Evolutionary conservation across 108 stramenopile genomes (phyloP), one percentile per base, ranked within the genome.

Genomic region (Fistulifera pelliculosa): DNA sequence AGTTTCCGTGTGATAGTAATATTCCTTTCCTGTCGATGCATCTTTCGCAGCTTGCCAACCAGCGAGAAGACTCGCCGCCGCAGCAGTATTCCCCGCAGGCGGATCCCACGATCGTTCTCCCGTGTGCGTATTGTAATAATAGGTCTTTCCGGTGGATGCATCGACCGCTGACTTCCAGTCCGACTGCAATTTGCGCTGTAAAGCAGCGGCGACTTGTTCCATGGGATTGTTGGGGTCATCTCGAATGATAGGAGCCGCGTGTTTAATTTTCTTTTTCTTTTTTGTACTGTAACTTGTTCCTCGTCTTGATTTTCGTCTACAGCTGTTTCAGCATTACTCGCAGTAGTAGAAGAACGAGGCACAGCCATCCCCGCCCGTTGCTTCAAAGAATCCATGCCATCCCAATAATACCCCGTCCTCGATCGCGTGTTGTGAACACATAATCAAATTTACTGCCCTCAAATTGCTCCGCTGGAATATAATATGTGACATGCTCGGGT

Each of bases 381-480:
- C 16, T 54, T 54, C 6, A 80, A 44, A 45, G 68, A 63, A 61
- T 87, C 90, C 69, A 61, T 81, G 17, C 90, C 90, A 70, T 91
- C 89, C 89, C 89, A 91, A 65, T 78, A 91, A 56, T 91, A 91
- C 3, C 89, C 89, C 12, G 83, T 87, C n/a, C 74, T 31, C 75
- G 54, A 47, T 58, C 64, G 47, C 71, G 18, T 39, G 86, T 88
- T 1, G 90, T 92, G 64, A 88, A 92, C 14, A 92, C 66, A 62
- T 92, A 92, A 62, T 88, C 80, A 54, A 71, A 79, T 54, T 84
- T 87, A 47, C 53, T 81, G 10, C 86, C 86, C 47, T 71, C 66
- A 60, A 88, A 92, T 4, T 75, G 73, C 27, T 58, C 41, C 0
- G 81, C 64, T 14, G 62, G 49, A 16, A 83, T 65, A 48, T 81